A percentile compares a stretch with the other conserved stretches of the same genome.
phyloP scores from a whole-genome alignment of 495 filamentous ascomycete species.

The Parathielavia appendiculata region DNA sequence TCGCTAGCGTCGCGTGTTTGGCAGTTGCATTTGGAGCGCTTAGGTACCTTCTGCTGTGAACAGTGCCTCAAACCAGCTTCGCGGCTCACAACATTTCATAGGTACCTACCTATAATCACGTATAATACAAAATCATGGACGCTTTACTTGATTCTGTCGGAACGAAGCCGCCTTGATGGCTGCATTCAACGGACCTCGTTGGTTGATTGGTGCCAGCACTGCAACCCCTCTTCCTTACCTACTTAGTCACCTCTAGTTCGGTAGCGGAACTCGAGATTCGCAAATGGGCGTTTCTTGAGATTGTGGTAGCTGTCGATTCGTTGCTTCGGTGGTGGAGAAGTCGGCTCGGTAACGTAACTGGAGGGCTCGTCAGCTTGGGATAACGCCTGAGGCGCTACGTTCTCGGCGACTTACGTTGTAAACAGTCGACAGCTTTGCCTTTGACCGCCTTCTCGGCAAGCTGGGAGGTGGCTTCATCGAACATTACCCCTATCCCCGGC shows the following conservation, averaged over 20 bases:
- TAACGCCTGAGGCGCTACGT: not conserved
- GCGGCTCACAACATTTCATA: too few species aligned
- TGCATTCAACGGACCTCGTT: too few species aligned
- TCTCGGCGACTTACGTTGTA: not conserved
- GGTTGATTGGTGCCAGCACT: too few species aligned
- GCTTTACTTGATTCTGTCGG: too few species aligned
- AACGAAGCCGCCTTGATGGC: too few species aligned
- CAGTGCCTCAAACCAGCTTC: too few species aligned
- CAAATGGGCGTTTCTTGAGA: constrained; percentile 10
- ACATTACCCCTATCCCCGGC: too few species aligned
- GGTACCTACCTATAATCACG: too few species aligned
- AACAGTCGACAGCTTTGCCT: not conserved
- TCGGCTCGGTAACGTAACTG: not conserved
- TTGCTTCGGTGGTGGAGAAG: not conserved
- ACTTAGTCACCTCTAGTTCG: constrained; percentile 15
- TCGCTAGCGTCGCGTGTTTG: not conserved
- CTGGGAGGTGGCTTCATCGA: not conserved
- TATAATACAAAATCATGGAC: too few species aligned
- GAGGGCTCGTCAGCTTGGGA: not conserved
- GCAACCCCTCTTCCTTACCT: too few species aligned
- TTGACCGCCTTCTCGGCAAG: not conserved
- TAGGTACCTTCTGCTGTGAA: constrained; percentile 1
- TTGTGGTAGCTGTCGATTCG: not conserved
- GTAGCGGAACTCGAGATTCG: constrained; percentile 21
- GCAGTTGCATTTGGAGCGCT: not conserved